Evolutionary conservation across 1,284 basidiomycete genomes (phyloP).

Genomic region (Cutaneotrichosporon sp.): DNA sequence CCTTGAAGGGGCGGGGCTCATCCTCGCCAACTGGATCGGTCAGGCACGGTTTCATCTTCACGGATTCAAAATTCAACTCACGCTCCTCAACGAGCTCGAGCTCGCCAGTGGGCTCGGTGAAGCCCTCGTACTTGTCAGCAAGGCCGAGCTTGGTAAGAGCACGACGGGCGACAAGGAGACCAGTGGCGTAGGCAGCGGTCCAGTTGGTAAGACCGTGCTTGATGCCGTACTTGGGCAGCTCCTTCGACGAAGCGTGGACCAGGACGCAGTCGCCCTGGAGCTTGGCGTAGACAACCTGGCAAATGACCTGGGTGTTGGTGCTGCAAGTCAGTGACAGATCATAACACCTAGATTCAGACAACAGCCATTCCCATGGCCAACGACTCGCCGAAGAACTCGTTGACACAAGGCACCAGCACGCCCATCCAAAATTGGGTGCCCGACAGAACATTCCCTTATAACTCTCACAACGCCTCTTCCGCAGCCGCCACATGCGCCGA

Average conservation of each 20-base stretch:
- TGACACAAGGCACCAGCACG: no score
- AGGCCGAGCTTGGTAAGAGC: conserved; percentile 93
- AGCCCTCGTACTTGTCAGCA: conserved; percentile 98
- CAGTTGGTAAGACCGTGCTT: conserved; percentile 99
- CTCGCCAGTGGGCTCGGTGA: conserved; percentile 85
- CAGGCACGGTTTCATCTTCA: neutral
- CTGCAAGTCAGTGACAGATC: conserved; percentile 53
- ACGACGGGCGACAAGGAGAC: conserved; percentile 90
- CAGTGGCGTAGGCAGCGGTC: conserved; percentile 97
- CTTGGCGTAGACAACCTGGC: conserved; percentile 94
- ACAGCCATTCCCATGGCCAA: no score
- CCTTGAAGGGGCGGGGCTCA: conserved; percentile 96
- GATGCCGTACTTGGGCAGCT: conserved; percentile 94
- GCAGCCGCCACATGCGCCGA: neutral
- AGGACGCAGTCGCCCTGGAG: conserved; percentile 95
- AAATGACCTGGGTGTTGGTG: conserved; percentile 86
- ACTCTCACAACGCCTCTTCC: no score
- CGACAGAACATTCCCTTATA: no score
- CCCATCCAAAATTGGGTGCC: no score
- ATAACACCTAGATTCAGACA: no score
- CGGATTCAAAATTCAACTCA: no score
- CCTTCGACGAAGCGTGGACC: conserved; percentile 77
- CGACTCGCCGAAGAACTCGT: no score
- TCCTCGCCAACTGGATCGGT: conserved; percentile 62
- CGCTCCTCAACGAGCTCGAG: conserved; percentile 72